Conservation (phyloP, 108 stramenopile species). For the Stephanodiscus minutulus region DNA sequence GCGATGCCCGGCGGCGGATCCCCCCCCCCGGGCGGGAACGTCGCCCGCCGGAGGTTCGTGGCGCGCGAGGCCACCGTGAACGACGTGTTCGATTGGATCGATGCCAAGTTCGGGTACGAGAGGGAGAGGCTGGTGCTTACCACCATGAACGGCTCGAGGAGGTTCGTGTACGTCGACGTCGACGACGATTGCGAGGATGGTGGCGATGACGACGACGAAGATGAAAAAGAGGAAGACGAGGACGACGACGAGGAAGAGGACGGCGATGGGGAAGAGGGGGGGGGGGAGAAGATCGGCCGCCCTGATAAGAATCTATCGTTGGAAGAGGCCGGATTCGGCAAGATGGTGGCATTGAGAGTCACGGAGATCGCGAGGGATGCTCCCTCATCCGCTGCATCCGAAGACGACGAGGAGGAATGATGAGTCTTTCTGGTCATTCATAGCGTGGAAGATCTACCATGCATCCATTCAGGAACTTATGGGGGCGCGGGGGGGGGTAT, state of each 20-base stretch:
- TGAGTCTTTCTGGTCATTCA: background rate
- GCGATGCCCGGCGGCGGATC: slow-evolving; percentile 46
- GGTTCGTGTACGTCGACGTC: slow-evolving; percentile 66
- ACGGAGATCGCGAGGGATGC: slow-evolving; percentile 32
- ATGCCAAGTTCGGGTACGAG: slow-evolving; percentile 70
- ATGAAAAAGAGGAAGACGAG: too few relatives aligned
- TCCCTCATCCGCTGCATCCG: slow-evolving; percentile 1
- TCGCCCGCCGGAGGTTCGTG: too few relatives aligned
- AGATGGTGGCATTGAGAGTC: slow-evolving; percentile 74
- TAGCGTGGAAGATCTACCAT: background rate
- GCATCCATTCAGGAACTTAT: background rate
- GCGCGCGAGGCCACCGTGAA: slow-evolving; percentile 50
- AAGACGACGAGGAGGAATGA: slow-evolving; percentile 34
- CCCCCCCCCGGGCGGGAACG: too few relatives aligned
- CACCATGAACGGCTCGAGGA: slow-evolving; percentile 73
- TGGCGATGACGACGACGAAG: slow-evolving; percentile 11
- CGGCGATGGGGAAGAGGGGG: slow-evolving; percentile 8
- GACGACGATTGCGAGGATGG: slow-evolving; percentile 3
- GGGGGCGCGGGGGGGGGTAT: too few relatives aligned
- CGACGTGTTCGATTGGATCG: slow-evolving; percentile 82
- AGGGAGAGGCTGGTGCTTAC: slow-evolving; percentile 73
- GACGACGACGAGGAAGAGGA: slow-evolving; percentile 33
- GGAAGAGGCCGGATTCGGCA: slow-evolving; percentile 62
- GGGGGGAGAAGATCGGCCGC: slow-evolving; percentile 9
- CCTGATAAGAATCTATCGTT: slow-evolving; percentile 44